Evolutionary conservation across 2,329 filamentous ascomycete genomes (phyloP).

Genomic region (Beauveria sp.): DNA sequence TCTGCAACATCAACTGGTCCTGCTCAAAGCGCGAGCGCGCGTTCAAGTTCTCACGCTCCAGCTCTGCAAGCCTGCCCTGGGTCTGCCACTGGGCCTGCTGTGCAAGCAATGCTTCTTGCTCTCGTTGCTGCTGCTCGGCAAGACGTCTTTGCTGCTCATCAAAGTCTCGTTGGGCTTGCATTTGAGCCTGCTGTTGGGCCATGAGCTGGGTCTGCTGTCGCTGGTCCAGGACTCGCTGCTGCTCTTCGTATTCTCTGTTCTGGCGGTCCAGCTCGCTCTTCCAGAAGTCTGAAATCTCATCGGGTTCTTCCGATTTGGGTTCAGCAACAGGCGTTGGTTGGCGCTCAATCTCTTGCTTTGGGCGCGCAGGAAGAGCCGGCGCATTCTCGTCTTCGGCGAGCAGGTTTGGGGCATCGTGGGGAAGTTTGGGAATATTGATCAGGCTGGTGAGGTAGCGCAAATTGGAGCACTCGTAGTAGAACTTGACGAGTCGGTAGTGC

Average conservation of each 20-base stretch:
- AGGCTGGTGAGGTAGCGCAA: constrained; percentile 91
- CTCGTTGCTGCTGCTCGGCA: constrained; percentile 80
- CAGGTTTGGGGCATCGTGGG: constrained; percentile 86
- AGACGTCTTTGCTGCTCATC: constrained; percentile 88
- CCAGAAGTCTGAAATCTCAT: constrained; percentile 97
- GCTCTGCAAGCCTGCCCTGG: constrained; percentile 87
- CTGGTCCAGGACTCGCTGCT: constrained; percentile 81
- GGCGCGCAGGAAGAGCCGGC: constrained; percentile 75
- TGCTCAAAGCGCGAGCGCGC: constrained; percentile 91
- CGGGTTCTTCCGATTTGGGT: constrained; percentile 70
- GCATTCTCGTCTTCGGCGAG: constrained; percentile 77
- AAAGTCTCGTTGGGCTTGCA: constrained; percentile 89
- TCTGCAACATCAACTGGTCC: constrained; percentile 94
- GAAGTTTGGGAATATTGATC: constrained; percentile 92
- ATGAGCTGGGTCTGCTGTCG: constrained; percentile 76
- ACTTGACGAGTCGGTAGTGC: constrained; percentile 92
- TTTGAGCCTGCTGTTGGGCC: constrained; percentile 72
- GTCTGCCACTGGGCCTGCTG: constrained; percentile 93
- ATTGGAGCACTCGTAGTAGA: constrained; percentile 99
- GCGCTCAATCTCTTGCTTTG: constrained; percentile 64
- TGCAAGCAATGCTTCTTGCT: constrained; percentile 80
- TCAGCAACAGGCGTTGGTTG: constrained; percentile 62
- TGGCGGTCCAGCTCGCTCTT: constrained; percentile 85
- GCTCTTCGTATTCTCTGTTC: constrained; percentile 90
- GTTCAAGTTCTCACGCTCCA: constrained; percentile 91